Evolutionary conservation across 768 basidiomycete genomes (phyloP).

Genomic region (Lactifluus subvellereus): DNA sequence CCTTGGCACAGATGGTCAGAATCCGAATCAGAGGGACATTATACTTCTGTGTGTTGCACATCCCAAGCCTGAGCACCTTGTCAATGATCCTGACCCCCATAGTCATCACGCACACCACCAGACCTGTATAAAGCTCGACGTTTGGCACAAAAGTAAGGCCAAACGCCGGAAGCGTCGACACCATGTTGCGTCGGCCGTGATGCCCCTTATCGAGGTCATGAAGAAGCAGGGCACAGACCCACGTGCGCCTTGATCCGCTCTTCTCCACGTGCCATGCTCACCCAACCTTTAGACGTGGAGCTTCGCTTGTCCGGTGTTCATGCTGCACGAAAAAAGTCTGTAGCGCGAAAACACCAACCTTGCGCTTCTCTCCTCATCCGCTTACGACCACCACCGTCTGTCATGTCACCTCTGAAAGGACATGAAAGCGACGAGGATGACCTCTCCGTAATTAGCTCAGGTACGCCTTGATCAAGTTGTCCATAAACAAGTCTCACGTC

Average conservation of each 20-base stretch:
- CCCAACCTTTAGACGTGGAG: conserved; percentile 10
- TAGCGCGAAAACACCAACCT: conserved; percentile 14
- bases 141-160: conserved; percentile 55
- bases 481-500: not conserved
- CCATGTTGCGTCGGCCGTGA: conserved; percentile 47
- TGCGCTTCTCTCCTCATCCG: conserved; percentile 20
- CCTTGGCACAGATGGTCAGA: conserved; percentile 66
- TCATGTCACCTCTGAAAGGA: not conserved
- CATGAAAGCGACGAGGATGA: conserved; percentile 3
- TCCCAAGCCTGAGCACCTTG: not conserved
- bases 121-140: conserved; percentile 46
- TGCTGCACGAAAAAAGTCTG: conserved; percentile 15
- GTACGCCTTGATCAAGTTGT: not conserved
- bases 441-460: conserved; percentile 8
- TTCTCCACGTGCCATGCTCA: not conserved
- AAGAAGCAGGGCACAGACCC: conserved; percentile 43
- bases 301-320: conserved; percentile 16
- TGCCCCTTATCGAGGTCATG: conserved; percentile 49
- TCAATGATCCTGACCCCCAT: not conserved
- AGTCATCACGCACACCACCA: conserved; percentile 38
- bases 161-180: conserved; percentile 52
- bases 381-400: conserved; percentile 14
- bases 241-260: conserved; percentile 34
- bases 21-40: conserved; percentile 53
- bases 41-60: conserved; percentile 47